These are phyloP conservation scores for Golubevia pallescens DNA, from an alignment of 1,284 basidiomycete species.

Conservation along the genomic window DNA sequence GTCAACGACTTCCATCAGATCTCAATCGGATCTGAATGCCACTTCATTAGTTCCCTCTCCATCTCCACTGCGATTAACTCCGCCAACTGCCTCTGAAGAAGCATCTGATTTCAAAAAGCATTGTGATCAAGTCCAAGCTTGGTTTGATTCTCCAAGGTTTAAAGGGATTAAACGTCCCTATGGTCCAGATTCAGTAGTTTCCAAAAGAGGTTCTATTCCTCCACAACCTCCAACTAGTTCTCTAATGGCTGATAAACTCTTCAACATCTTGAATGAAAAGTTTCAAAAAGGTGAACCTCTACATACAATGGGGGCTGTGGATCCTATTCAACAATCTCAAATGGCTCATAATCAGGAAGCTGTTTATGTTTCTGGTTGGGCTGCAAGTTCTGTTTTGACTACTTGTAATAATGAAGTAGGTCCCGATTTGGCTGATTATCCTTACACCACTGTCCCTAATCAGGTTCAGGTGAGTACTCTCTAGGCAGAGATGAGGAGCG, in stretches of 20 bases:
- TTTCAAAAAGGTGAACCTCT: constrained; percentile 72
- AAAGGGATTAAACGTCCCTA: constrained; percentile 78
- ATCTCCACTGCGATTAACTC: constrained; percentile 71
- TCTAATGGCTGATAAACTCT: constrained; percentile 82
- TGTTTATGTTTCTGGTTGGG: constrained; percentile 97
- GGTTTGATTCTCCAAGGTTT: constrained; percentile 80
- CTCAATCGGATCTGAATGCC: no score
- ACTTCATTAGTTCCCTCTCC: no score
- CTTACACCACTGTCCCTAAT: constrained; percentile 91
- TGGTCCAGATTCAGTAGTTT: constrained; percentile 76
- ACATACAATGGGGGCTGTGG: constrained; percentile 68
- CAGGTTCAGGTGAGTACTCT: constrained; percentile 69
- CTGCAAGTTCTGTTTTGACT: constrained; percentile 73
- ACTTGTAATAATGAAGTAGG: constrained; percentile 95
- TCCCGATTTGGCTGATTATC: constrained; percentile 93
- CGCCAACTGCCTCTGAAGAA: constrained; percentile 74
- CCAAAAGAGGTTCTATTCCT: constrained; percentile 86
- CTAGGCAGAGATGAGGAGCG: no score
- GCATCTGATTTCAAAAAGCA: constrained; percentile 73
- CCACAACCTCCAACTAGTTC: constrained; percentile 76
- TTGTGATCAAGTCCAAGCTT: constrained; percentile 72
- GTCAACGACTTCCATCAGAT: no score
- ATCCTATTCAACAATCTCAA: constrained; percentile 93
- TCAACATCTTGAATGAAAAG: constrained; percentile 72
- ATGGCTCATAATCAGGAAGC: constrained; percentile 95